Conservation (phyloP, 306 rosid species). For the Hippophae gyantsensis region DNA sequence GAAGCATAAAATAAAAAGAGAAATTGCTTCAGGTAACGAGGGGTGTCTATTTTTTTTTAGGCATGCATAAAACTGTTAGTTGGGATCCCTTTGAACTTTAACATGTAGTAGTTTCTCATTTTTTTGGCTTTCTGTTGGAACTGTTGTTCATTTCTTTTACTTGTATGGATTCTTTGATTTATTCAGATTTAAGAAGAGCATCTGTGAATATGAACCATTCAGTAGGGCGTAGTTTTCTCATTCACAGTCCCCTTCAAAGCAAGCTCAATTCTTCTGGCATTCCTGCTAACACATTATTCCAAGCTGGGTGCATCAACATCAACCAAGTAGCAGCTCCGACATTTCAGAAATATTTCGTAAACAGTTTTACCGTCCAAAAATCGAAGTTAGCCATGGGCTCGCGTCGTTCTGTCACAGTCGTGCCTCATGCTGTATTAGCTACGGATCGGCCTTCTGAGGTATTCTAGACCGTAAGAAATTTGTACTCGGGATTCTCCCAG, state of each 20-base stretch:
- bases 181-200: slow-evolving; percentile 32
- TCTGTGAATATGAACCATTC: slow-evolving; percentile 53
- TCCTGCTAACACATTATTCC: slow-evolving; percentile 40
- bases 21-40: background rate
- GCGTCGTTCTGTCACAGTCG: slow-evolving; percentile 10
- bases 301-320: slow-evolving; percentile 17
- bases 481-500: background rate
- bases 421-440: slow-evolving; percentile 58
- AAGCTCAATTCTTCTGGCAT: slow-evolving; percentile 48
- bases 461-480: background rate
- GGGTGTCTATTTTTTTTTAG: background rate
- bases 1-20: background rate
- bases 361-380: slow-evolving; percentile 33
- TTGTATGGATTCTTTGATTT: slow-evolving; percentile 8
- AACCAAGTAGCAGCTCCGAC: slow-evolving; percentile 39
- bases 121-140: slow-evolving; percentile 1
- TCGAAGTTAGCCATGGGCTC: slow-evolving; percentile 41
- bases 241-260: slow-evolving; percentile 50
- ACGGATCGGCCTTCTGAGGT: slow-evolving; percentile 53
- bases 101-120: background rate
- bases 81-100: background rate
- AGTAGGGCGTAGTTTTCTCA: slow-evolving; percentile 50
- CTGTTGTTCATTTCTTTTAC: background rate
- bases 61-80: background rate
- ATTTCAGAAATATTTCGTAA: slow-evolving; percentile 50